Evolutionary conservation across 208 protist species (phyloP).

Genomic region (Naegleria gruberi): DNA sequence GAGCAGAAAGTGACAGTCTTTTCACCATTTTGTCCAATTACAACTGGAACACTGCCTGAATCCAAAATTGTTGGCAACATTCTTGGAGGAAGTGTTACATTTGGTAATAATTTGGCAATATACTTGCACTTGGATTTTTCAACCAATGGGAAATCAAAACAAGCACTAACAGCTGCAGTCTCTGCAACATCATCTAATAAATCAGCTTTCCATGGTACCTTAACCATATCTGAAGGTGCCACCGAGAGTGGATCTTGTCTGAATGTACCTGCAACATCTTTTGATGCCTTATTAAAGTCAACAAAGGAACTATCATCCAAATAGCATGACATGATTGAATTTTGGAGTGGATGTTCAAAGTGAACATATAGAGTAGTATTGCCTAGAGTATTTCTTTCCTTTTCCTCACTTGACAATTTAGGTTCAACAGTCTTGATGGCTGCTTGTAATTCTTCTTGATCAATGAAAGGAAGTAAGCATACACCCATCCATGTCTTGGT

Average conservation of each 20-base stretch:
- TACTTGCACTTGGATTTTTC: neutral
- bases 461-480: constrained; percentile 4
- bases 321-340: neutral
- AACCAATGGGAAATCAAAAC: neutral
- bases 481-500: neutral
- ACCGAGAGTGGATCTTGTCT: neutral
- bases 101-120: neutral
- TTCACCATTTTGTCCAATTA: neutral
- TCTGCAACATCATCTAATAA: neutral
- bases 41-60: neutral
- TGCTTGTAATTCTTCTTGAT: neutral
- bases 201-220: neutral
- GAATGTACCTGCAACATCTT: neutral
- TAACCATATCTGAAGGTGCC: neutral
- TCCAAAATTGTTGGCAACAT: neutral
- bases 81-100: neutral
- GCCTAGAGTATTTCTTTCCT: neutral
- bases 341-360: neutral
- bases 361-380: neutral
- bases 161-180: neutral
- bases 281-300: neutral
- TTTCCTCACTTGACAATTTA: neutral
- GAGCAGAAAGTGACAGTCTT: neutral
- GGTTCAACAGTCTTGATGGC: neutral
- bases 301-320: neutral